Percentiles rank a stretch among this genome's conserved stretches.
Conservation (phyloP, 2,329 filamentous ascomycete genomes). For the Cryphonectria radicalis region DNA sequence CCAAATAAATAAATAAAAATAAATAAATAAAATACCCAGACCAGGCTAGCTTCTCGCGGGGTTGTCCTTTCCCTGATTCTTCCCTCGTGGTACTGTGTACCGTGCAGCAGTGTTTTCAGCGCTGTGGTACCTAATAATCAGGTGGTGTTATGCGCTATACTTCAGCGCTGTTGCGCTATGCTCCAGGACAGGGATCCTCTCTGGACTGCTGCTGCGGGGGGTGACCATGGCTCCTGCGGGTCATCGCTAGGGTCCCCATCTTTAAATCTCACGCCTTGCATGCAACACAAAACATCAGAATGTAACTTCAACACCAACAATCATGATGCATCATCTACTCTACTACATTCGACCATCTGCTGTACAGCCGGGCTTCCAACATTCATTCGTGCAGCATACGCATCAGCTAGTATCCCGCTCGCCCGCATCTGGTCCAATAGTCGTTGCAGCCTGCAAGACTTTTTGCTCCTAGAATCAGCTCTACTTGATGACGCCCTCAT, state of each 20-base stretch:
- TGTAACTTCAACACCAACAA: background rate
- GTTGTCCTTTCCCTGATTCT: background rate
- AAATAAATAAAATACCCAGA: background rate
- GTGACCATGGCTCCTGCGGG: background rate
- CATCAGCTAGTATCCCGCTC: background rate
- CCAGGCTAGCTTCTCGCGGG: background rate
- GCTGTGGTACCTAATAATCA: background rate
- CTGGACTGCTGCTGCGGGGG: background rate
- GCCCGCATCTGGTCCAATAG: background rate
- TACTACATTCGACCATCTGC: background rate
- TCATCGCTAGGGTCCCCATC: background rate
- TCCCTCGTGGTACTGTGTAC: background rate
- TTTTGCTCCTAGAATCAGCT: background rate
- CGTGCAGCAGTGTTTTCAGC: background rate
- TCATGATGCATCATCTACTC: background rate
- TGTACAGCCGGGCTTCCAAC: background rate
- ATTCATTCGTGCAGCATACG: background rate
- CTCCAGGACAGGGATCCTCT: background rate
- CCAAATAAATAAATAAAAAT: too few relatives aligned
- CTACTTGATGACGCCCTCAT: background rate
- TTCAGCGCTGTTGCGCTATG: background rate
- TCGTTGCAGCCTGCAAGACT: background rate
- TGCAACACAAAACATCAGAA: background rate
- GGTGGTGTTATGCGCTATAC: background rate
- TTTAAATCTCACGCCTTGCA: background rate